Evolutionary conservation across 2,329 filamentous ascomycete genomes (phyloP), one percentile per base, ranked within the genome.

Genomic region (Hymenoscyphus infarciens): DNA sequence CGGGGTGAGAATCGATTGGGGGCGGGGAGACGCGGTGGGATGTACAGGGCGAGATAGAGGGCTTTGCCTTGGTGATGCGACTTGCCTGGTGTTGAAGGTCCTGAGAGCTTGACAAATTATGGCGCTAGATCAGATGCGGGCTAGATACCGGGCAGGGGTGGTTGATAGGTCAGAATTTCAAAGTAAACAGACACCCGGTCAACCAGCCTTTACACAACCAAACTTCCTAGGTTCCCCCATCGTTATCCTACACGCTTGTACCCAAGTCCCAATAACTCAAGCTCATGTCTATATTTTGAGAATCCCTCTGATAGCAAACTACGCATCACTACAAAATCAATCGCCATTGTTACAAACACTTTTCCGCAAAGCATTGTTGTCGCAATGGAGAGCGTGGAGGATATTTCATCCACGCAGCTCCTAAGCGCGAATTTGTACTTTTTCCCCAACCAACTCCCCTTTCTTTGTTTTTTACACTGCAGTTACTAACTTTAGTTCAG

Each of bases 131-230:
- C 57, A 8, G 53, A 63, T 62, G 31, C 25, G 61, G 61, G 64
- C 25, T 52, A 59, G 59, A 33, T 6, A 29, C 13, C 2, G 7
- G 7, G 6, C 2, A 13, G 19, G 19, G 8, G 45, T 27, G 10
- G 19, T 13, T 52, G 16, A 55, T 31, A 55, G 16, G 56, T 33
- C 39, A 11, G 22, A 27, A 55, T 29, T 35, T 53, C 31, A 62
- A 65, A 60, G 64, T 69, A 68, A 68, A 71, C 68, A 68, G 67
- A 68, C 22, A 22, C 45, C 45, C 53, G 10, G 45, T 22, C 45
- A 31, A 56, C 53, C 53, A 56, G 53, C 25, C 27, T 56, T 31
- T 56, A 27, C 53, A 56, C 53, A 56, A 31, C 16, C 15, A n/a
- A 56, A 52, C 7, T 13, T 52, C 19, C 53, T n/a, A 19, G 10